Conservation (phyloP, 2,329 filamentous ascomycete species). For the Aspergillus neotritici region DNA sequence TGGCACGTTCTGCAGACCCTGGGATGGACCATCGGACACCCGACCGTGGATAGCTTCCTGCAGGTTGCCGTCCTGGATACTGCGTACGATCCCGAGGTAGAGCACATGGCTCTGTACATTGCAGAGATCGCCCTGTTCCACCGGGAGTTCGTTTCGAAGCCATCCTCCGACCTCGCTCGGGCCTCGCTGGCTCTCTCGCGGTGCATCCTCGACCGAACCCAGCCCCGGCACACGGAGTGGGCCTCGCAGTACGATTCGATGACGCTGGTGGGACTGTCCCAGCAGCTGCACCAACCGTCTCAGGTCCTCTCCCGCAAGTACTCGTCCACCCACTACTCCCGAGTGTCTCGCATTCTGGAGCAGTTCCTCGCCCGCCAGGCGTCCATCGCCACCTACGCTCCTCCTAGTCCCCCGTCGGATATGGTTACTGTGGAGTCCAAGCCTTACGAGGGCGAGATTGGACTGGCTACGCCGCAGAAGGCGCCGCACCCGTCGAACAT, state of each 20-base stretch:
- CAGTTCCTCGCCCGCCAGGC: constrained; percentile 61
- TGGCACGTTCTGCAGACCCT: constrained; percentile 98
- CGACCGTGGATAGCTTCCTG: constrained; percentile 90
- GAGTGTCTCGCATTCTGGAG: constrained; percentile 60
- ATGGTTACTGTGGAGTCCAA: constrained; percentile 31
- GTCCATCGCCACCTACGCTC: constrained; percentile 46
- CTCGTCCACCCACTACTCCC: constrained; percentile 58
- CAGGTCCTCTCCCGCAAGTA: constrained; percentile 65
- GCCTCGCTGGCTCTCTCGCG: constrained; percentile 79
- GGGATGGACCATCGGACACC: constrained; percentile 92
- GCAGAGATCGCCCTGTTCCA: constrained; percentile 94
- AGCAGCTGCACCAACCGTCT: constrained; percentile 62
- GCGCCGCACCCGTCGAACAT: constrained; percentile 28
- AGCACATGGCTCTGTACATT: constrained; percentile 92
- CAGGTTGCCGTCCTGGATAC: constrained; percentile 76
- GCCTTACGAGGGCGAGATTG: constrained; percentile 37
- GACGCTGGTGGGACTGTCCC: constrained; percentile 56
- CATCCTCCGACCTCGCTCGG: constrained; percentile 83
- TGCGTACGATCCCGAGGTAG: constrained; percentile 73
- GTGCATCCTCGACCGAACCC: constrained; percentile 75
- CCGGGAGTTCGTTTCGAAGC: constrained; percentile 90
- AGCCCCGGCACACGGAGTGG: constrained; percentile 72
- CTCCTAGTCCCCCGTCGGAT: constrained; percentile 39
- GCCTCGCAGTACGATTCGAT: constrained; percentile 50
- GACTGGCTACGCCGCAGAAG: constrained; percentile 42